Evolutionary conservation across 768 basidiomycete species (phyloP).

Genomic region (Trametes cinnabarina): DNA sequence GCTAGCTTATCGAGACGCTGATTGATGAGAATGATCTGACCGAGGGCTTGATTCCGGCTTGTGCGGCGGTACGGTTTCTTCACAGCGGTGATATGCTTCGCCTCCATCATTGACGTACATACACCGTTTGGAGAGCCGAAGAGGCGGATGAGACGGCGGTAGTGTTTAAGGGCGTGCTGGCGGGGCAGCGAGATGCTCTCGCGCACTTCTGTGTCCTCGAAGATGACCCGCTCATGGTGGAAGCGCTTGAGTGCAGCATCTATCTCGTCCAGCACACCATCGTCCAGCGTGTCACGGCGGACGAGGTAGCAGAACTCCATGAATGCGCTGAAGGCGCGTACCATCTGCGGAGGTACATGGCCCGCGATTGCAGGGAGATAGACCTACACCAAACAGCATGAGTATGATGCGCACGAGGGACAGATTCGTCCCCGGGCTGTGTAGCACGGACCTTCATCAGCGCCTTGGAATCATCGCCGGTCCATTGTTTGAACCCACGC

Average conservation of each 20-base stretch:
- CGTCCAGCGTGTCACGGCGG: background rate
- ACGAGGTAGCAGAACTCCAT: slow-evolving; percentile 28
- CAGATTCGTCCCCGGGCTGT: no score
- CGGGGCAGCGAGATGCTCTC: slow-evolving; percentile 24
- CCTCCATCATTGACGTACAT: no score
- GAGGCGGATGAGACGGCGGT: slow-evolving; percentile 11
- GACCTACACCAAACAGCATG: no score
- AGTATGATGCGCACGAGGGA: no score
- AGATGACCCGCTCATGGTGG: slow-evolving; percentile 19
- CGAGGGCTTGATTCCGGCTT: slow-evolving; percentile 18
- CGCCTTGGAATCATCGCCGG: slow-evolving; percentile 29
- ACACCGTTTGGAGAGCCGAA: slow-evolving; percentile 28
- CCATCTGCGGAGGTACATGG: no score
- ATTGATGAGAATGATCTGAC: slow-evolving; percentile 26
- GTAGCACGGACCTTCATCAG: slow-evolving; percentile 33
- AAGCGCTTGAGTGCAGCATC: slow-evolving; percentile 15
- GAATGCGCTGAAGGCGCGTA: no score
- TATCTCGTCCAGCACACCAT: slow-evolving; percentile 1
- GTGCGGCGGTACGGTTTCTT: slow-evolving; percentile 28
- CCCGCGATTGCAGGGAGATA: slow-evolving; percentile 25
- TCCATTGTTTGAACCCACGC: slow-evolving; percentile 29
- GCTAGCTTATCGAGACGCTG: slow-evolving; percentile 28
- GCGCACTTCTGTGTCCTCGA: slow-evolving; percentile 16
- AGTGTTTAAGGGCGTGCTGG: slow-evolving; percentile 23
- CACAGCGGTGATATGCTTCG: slow-evolving; percentile 28